phyloP scores from a whole-genome alignment of 73 alveolate species.

The Tetrahymena thermophila region DNA sequence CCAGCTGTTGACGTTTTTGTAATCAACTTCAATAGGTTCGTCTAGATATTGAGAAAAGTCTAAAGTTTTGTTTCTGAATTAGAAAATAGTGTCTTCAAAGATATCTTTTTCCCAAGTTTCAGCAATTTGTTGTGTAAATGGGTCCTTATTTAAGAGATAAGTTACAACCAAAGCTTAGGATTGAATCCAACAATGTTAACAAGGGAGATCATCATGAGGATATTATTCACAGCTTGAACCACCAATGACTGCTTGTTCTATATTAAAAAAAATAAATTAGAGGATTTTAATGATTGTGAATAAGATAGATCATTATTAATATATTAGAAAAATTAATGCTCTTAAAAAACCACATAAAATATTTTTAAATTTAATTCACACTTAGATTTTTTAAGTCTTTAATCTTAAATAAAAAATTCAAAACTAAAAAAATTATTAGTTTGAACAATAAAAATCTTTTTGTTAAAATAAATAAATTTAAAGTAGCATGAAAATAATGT shows the following conservation, averaged over 20 bases:
- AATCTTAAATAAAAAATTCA: too few species aligned
- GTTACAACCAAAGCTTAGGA: slow-evolving; percentile 80
- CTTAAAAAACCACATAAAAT: too few species aligned
- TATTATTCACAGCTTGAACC: slow-evolving; percentile 64
- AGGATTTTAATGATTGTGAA: too few species aligned
- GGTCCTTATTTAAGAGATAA: slow-evolving; percentile 74
- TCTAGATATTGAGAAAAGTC: slow-evolving; percentile 5
- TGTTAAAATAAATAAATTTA: too few species aligned
- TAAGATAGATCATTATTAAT: too few species aligned
- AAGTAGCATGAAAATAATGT: too few species aligned
- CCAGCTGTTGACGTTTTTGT: slow-evolving; percentile 14
- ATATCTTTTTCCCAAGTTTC: slow-evolving; percentile 83
- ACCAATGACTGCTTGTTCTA: slow-evolving; percentile 72
- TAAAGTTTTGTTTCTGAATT: slow-evolving; percentile 55
- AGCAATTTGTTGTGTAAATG: slow-evolving; percentile 61
- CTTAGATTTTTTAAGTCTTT: too few species aligned
- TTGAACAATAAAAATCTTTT: too few species aligned
- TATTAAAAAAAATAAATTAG: neutral
- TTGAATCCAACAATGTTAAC: slow-evolving; percentile 72
- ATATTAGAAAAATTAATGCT: too few species aligned
- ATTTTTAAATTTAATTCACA: too few species aligned
- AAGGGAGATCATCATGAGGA: slow-evolving; percentile 46
- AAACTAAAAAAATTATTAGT: too few species aligned
- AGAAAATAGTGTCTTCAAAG: slow-evolving; percentile 56
- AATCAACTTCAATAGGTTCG: slow-evolving; percentile 3